phyloP scores from a whole-genome alignment of 2,329 filamentous ascomycete genomes.

The Sporothrix brasiliensis region DNA sequence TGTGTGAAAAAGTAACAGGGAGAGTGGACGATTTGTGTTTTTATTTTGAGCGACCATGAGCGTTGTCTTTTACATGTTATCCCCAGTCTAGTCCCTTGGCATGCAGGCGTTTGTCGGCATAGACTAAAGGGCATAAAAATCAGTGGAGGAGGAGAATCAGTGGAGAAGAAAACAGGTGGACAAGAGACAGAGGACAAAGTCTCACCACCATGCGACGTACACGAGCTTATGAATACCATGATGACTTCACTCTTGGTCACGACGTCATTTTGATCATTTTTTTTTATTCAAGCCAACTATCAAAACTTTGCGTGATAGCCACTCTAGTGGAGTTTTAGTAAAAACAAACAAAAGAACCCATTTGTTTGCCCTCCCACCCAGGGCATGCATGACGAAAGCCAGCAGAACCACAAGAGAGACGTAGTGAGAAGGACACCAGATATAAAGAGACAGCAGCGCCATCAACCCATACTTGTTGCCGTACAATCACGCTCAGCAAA shows the following conservation, averaged over 20 bases:
- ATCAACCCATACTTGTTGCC: not conserved
- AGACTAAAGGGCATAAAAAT: not conserved
- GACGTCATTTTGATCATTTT: constrained; percentile 28
- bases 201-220: not conserved
- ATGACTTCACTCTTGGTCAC: constrained; percentile 3
- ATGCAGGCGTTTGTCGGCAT: constrained; percentile 15
- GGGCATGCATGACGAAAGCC: constrained; percentile 23
- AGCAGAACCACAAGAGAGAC: not conserved
- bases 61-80: not conserved
- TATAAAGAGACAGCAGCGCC: not conserved
- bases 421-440: not conserved
- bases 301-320: constrained; percentile 27
- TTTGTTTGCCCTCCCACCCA: constrained; percentile 23
- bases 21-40: not conserved
- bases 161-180: not conserved
- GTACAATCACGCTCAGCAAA: not conserved
- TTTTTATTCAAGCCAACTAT: constrained; percentile 31
- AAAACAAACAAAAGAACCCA: constrained; percentile 25
- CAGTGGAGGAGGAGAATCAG: not conserved
- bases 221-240: not conserved
- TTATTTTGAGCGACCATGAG: not conserved
- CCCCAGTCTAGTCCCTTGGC: constrained; percentile 25
- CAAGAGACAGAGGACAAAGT: not conserved
- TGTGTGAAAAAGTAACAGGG: constrained; percentile 25
- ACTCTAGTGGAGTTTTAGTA: constrained; percentile 14